Conservation (phyloP, 1,139 yeast genomes). For the Hansenula lynferdii region DNA sequence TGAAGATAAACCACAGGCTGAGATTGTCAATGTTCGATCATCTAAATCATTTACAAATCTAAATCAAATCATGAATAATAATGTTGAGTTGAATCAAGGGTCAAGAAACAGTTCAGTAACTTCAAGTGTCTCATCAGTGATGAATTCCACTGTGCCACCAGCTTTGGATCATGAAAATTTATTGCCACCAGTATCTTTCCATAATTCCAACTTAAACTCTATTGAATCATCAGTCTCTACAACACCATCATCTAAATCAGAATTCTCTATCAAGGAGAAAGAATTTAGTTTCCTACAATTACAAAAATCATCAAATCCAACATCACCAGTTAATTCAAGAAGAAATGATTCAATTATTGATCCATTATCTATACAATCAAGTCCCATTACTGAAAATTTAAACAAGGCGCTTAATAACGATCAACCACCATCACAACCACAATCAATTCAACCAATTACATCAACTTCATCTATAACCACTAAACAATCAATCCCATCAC, state of each 20-base stretch:
- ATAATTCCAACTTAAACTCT: not conserved
- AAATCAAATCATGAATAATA: too few relatives aligned
- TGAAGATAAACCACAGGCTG: not conserved
- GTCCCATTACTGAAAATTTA: too few relatives aligned
- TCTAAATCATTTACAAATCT: not conserved
- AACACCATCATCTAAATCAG: not conserved
- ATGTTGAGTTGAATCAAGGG: not conserved
- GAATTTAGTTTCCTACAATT: constrained; percentile 1
- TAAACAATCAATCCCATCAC: too few relatives aligned
- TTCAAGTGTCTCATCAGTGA: too few relatives aligned
- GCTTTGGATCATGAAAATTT: too few relatives aligned
- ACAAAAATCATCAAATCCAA: constrained; percentile 2
- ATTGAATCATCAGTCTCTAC: not conserved
- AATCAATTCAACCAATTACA: not conserved
- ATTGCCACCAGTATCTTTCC: not conserved
- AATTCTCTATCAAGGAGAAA: not conserved
- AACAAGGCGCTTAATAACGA: not conserved
- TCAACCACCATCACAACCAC: not conserved
- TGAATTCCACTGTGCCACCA: too few relatives aligned
- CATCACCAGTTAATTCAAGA: constrained; percentile 10
- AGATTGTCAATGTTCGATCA: too few relatives aligned
- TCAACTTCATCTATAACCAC: not conserved
- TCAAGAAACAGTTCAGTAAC: not conserved
- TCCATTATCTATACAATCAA: constrained; percentile 8
- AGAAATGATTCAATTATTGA: constrained; percentile 10